Percentiles rank a stretch among this genome's conserved stretches.
phyloP scores from a whole-genome alignment of 345 rosid species.

The Luvunga scandens region DNA sequence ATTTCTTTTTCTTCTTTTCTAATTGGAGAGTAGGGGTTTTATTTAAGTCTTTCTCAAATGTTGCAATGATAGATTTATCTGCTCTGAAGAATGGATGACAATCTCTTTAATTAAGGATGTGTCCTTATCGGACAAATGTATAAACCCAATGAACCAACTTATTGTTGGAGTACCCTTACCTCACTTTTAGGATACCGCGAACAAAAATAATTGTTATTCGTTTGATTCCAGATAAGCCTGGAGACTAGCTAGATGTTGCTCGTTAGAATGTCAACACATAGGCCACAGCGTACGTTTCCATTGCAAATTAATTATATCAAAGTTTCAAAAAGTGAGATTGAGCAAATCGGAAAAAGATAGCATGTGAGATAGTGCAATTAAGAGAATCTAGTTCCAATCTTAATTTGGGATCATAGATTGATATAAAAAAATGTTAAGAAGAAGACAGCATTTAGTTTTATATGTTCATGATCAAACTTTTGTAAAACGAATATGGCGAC shows the following conservation, averaged over 20 bases:
- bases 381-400: conserved; percentile 27
- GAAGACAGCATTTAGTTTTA: not conserved
- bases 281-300: not conserved
- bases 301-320: not conserved
- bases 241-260: not conserved
- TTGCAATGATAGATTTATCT: no score
- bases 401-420: conserved; percentile 2
- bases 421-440: not conserved
- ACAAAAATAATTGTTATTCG: not conserved
- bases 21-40: no score
- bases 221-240: not conserved
- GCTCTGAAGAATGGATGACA: no score
- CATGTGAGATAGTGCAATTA: conserved; percentile 11
- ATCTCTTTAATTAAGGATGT: no score
- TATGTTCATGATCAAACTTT: not conserved
- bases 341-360: conserved; percentile 21
- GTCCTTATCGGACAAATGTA: no score
- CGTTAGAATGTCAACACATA: not conserved
- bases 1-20: no score
- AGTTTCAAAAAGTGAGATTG: not conserved
- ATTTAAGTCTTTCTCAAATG: no score
- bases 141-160: no score
- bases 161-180: no score
- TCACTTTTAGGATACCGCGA: not conserved
- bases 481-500: conserved; percentile 7